A percentile compares a stretch with the other conserved stretches of the same genome.
These are phyloP conservation scores for Aspergillus sp. DNA, from an alignment of 2,329 filamentous ascomycete genomes.

Conservation along the genomic window DNA sequence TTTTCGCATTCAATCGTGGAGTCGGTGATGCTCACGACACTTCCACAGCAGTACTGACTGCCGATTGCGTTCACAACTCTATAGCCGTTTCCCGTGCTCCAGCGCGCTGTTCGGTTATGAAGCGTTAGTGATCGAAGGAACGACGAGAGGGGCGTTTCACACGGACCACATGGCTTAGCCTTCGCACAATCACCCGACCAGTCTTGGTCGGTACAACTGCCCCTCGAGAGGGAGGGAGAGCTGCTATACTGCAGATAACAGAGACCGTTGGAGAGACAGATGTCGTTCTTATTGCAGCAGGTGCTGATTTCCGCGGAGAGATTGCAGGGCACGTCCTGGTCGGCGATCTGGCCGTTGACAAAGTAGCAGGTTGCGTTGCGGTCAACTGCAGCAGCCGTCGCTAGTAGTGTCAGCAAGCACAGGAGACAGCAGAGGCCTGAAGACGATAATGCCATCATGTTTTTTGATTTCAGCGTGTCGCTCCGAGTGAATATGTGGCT, in stretches of 20 bases:
- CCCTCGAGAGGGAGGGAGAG: constrained; percentile 11
- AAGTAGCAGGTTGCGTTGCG: constrained; percentile 3
- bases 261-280: constrained; percentile 19
- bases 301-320: neutral
- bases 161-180: constrained; percentile 15
- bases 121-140: neutral
- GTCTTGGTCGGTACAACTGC: constrained; percentile 16
- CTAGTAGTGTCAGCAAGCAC: neutral
- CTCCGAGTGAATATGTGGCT: no score
- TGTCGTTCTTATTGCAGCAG: constrained; percentile 17
- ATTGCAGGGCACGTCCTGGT: neutral
- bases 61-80: constrained; percentile 9
- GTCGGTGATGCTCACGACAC: constrained; percentile 5
- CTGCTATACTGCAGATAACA: constrained; percentile 14
- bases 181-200: constrained; percentile 9
- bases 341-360: neutral
- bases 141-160: neutral
- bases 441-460: no score
- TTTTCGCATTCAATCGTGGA: constrained; percentile 1
- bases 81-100: constrained; percentile 3
- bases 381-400: neutral
- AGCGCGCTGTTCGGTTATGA: neutral
- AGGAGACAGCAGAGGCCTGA: neutral
- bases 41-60: constrained; percentile 17
- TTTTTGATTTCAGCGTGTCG: no score